Evolutionary conservation across 164 flowering plant species (phyloP).

Genomic region (Stephania japonica): DNA sequence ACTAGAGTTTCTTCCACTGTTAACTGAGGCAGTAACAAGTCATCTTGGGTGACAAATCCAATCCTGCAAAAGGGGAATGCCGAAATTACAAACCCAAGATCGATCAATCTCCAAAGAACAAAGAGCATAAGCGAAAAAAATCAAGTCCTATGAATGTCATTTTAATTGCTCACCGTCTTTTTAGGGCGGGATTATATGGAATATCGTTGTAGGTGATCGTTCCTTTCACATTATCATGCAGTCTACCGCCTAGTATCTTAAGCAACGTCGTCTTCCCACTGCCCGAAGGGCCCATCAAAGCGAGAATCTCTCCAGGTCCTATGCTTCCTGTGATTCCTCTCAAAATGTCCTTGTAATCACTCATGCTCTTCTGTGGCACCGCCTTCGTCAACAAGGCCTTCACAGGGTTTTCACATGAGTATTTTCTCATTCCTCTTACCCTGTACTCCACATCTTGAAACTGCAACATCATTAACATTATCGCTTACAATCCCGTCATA

Average conservation of each 20-base stretch:
- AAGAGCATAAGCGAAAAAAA: background rate
- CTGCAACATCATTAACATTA: constrained; percentile 28
- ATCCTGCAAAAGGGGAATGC: constrained; percentile 41
- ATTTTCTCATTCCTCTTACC: constrained; percentile 37
- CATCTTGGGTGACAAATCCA: constrained; percentile 97
- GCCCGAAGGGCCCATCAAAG: constrained; percentile 99
- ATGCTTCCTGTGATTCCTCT: constrained; percentile 87
- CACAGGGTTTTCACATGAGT: constrained; percentile 40
- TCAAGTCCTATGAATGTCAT: no score
- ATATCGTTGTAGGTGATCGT: constrained; percentile 71
- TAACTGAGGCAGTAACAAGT: constrained; percentile 79
- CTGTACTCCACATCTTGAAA: constrained; percentile 81
- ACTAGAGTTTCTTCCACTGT: constrained; percentile 90
- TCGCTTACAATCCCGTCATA: background rate
- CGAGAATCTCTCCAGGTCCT: constrained; percentile 86
- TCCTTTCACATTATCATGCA: constrained; percentile 71
- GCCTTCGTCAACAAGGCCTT: constrained; percentile 57
- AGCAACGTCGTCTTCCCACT: constrained; percentile 93
- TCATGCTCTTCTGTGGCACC: constrained; percentile 39
- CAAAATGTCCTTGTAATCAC: constrained; percentile 59
- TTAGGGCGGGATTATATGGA: constrained; percentile 67
- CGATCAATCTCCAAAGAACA: background rate
- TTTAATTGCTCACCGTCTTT: constrained; percentile 51
- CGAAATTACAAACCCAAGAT: background rate
- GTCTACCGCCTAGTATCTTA: constrained; percentile 75